Evolutionary conservation across 192 early-diverging fungal species (phyloP).

Genomic region (Coemansia sp.): DNA sequence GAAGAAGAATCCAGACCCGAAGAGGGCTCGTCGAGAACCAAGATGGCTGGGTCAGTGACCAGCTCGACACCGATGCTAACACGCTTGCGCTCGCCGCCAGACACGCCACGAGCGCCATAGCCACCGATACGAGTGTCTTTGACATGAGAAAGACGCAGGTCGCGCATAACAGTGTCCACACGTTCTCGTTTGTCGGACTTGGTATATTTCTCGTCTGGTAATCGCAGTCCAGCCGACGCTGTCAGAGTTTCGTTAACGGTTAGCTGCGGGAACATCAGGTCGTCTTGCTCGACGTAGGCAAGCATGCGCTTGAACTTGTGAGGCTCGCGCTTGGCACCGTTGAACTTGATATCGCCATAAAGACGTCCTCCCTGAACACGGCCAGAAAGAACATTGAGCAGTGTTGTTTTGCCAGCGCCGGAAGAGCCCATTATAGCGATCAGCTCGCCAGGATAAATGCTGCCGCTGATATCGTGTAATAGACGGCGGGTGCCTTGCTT

Average conservation of each 20-base stretch:
- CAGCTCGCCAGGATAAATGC: constrained; percentile 63
- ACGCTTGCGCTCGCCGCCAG: constrained; percentile 38
- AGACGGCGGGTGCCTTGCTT: constrained; percentile 28
- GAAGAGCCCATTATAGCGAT: constrained; percentile 83
- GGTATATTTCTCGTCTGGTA: constrained; percentile 50
- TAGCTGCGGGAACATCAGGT: constrained; percentile 44
- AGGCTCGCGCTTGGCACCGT: constrained; percentile 24
- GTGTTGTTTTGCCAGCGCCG: constrained; percentile 82
- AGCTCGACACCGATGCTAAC: constrained; percentile 22
- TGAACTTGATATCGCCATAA: constrained; percentile 44
- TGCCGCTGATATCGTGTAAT: constrained; percentile 64
- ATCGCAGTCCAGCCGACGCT: constrained; percentile 64
- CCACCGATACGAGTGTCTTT: constrained; percentile 48
- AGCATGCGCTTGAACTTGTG: constrained; percentile 17
- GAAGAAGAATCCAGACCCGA: constrained; percentile 63
- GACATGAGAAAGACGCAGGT: constrained; percentile 58
- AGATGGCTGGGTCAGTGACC: constrained; percentile 44
- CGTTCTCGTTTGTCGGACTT: constrained; percentile 39
- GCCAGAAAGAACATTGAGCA: constrained; percentile 62
- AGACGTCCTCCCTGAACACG: constrained; percentile 12
- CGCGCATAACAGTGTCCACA: constrained; percentile 60
- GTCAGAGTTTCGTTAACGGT: constrained; percentile 68
- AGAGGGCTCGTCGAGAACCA: constrained; percentile 51
- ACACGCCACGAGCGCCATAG: constrained; percentile 28
- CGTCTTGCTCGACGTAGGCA: constrained; percentile 33